Evolutionary conservation across 768 basidiomycete genomes (phyloP), one percentile per base, ranked within the genome.

Genomic region (Rossbeevera mucosa): DNA sequence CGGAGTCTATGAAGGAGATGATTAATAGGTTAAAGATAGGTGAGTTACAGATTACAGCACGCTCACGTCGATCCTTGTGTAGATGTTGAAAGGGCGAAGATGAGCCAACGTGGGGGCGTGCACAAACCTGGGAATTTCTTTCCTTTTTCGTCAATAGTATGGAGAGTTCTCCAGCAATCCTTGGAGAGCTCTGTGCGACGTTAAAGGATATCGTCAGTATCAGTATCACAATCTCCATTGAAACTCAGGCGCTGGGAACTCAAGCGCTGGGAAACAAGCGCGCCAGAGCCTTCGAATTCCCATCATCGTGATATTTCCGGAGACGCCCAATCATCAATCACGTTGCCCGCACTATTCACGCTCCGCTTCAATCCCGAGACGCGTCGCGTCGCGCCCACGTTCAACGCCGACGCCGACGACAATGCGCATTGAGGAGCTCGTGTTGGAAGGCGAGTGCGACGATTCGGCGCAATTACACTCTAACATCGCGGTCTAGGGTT

Each of bases 391-490:
- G 65, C 63, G n/a, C n/a, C n/a, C n/a, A n/a, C n/a, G n/a, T n/a
- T n/a, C n/a, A n/a, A n/a, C n/a, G n/a, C n/a, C n/a, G n/a, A n/a
- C 21, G 30, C 48, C 25, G 40, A 52, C 44, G n/a, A 75, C 61
- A 52, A 95, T 95, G 94, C 77, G 93, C 59, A 94, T 96, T 59
- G 91, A 95, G 66, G 95, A 98, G 64, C 83, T 98, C 24, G 87
- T 98, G 52, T 80, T 98, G 48, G 95, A 98, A 70, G 93, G 91
- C 82, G 60, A 29, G 68, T 52, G 25, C 40, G 14, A 26, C 33
- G 4, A 18, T 14, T 1, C 5, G 12, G 12, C 7, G 1, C 1
- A 38, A 14, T 21, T 44, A n/a, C 18, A 45, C n/a, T 25, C 53
- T 60, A 18, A 59, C 31, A 3, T 16, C 21, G 22, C 13, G 3